Evolutionary conservation across 306 rosid species (phyloP), one percentile per base, ranked within the genome.

Genomic region (Chamaecrista fasciculata): DNA sequence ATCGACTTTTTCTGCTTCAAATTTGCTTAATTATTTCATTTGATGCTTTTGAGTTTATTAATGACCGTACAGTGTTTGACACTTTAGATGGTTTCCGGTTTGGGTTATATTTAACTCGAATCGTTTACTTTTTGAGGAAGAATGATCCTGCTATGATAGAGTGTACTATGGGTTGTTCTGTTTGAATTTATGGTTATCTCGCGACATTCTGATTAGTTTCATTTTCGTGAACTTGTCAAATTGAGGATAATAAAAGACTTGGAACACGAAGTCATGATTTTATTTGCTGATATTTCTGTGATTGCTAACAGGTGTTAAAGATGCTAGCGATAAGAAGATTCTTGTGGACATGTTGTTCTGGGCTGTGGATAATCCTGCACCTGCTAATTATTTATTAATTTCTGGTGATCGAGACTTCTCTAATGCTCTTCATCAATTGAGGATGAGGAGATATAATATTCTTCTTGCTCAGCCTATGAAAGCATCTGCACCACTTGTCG

Each of bases 361-460:
- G 98, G 98, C 98, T 8, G 96, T 92, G 73, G 98, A 92, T 71
- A 92, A 92, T 71, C 85, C 96, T 12, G 95, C 98, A 5, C 98
- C 98, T 34, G 96, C 93, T 11, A 92, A 89, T 71, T 92, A 86
- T 74, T 71, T 92, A 53, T 79, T 92, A 28, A 92, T 92, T 71
- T 92, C 98, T 18, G 98, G 98, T 8, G 98, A 92, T 39, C 81
- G 98, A 44, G 98, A 92, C 72, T 92, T 92, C 37, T 92, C 98
- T 43, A 90, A 92, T 65, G 96, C 96, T 50, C 96, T 92, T n/a
- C 98, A 92, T 80, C 98, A 92, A 78, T 63, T 92, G 70, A 85
- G 96, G 48, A 80, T 92, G 96, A 79, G 98, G 69, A 84, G 93
- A 74, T 92, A 92, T 74, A 92, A 92, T 68, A 92, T 92, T 75